Conservation (phyloP, 768 basidiomycete species). For the Russula sp. region DNA sequence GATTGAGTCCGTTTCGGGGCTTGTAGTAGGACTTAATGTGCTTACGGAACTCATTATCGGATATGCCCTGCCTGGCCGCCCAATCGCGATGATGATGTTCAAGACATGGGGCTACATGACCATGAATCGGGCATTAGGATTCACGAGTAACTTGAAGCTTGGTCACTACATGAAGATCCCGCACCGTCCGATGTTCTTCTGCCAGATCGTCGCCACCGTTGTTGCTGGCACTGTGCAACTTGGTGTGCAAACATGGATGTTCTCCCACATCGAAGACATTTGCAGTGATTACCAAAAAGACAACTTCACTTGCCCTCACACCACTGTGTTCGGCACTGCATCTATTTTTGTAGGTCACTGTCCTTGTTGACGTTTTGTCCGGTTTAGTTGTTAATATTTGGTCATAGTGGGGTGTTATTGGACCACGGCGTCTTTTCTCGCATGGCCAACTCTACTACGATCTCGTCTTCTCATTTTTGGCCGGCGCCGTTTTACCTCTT, state of each 20-base stretch:
- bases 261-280: conserved; percentile 59
- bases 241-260: conserved; percentile 74
- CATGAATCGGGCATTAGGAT: conserved; percentile 60
- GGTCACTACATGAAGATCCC: conserved; percentile 70
- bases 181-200: conserved; percentile 66
- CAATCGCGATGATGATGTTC: conserved; percentile 82
- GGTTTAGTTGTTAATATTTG: background rate
- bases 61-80: conserved; percentile 70
- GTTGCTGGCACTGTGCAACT: conserved; percentile 70
- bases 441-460: conserved; percentile 19
- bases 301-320: conserved; percentile 64
- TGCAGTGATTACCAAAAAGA: conserved; percentile 49
- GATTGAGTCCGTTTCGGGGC: conserved; percentile 71
- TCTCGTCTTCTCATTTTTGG: conserved; percentile 64
- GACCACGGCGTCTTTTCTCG: conserved; percentile 43
- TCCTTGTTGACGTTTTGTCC: background rate
- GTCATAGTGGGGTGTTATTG: conserved; percentile 56
- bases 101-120: conserved; percentile 78
- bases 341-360: conserved; percentile 51
- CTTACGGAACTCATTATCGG: conserved; percentile 80
- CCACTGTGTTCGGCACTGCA: conserved; percentile 73
- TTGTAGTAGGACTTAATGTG: conserved; percentile 65
- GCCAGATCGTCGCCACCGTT: conserved; percentile 60
- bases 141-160: conserved; percentile 74
- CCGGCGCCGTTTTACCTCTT: conserved; percentile 59